Evolutionary conservation across 345 rosid genomes (phyloP), one percentile per base, ranked within the genome.

Genomic region (Angophora floribunda): DNA sequence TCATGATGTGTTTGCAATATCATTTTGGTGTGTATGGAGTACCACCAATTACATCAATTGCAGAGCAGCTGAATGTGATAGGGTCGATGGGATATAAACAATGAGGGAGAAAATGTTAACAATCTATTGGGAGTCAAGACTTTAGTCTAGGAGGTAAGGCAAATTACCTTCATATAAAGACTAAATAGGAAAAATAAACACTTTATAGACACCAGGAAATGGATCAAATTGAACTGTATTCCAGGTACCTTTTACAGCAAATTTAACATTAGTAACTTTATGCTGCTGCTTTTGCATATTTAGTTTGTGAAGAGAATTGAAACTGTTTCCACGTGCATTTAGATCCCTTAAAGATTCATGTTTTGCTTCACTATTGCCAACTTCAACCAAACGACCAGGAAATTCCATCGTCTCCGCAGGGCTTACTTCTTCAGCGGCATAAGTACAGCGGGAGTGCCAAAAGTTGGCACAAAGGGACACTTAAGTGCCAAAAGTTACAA

Each of bases 381-480:
- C 88, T 70, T 94, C 95, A 41, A 94, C 95, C 87, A 92, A 82
- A 90, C 93, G 90, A 89, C 89, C 91, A 88, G 91, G 94, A 88
- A 94, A 91, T 67, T 88, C 45, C 87, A 91, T 85, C 88, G 93
- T 92, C 87, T 93, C 94, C 36, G 92, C 93, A 86, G 93, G 89
- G 86, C 86, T 90, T 89, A 94, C 88, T 86, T 86, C 92, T 90
- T n/a, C n/a, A n/a, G n/a, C n/a, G n/a, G n/a, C n/a, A n/a, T n/a
- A n/a, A n/a, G n/a, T n/a, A n/a, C n/a, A n/a, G n/a, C n/a, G n/a
- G n/a, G n/a, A n/a, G n/a, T n/a, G n/a, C n/a, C n/a, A n/a, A n/a
- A n/a, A n/a, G n/a, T n/a, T n/a, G n/a, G n/a, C n/a, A n/a, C n/a
- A n/a, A n/a, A n/a, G n/a, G n/a, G n/a, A n/a, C n/a, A n/a, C n/a